Evolutionary conservation across 176 grass and related monocot genomes (phyloP).

Genomic region (Saccharum officinarum): DNA sequence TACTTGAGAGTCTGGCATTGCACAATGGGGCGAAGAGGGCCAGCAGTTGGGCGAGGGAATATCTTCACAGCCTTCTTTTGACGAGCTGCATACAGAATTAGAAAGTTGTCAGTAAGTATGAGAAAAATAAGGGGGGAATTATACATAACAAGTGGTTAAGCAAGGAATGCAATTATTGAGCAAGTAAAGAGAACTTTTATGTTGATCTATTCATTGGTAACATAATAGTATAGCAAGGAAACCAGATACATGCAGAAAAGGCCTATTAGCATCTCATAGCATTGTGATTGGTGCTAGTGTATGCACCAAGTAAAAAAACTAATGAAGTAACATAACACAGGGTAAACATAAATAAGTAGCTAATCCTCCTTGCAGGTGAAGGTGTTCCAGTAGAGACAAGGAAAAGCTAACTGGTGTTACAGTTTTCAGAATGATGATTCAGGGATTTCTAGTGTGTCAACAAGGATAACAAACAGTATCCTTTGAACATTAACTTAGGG

Average conservation of each 20-base stretch:
- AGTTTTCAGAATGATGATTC: not conserved
- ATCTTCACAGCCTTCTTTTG: slow-evolving; percentile 94
- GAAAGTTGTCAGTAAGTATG: not conserved
- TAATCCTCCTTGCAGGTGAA: not conserved
- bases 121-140: too few relatives aligned
- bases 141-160: not conserved
- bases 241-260: not conserved
- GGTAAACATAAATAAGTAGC: not conserved
- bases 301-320: not conserved
- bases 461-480: not conserved
- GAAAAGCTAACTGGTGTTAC: not conserved
- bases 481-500: not conserved
- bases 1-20: slow-evolving; percentile 88
- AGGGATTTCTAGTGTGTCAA: not conserved
- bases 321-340: not conserved
- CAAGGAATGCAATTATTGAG: not conserved
- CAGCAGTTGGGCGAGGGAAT: slow-evolving; percentile 82
- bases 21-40: slow-evolving; percentile 70
- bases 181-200: not conserved
- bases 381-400: not conserved
- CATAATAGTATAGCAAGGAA: not conserved
- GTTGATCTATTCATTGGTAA: not conserved
- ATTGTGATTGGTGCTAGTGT: not conserved
- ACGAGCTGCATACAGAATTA: slow-evolving; percentile 47
- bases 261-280: not conserved